A percentile compares a stretch with the other conserved stretches of the same genome.
These are phyloP conservation scores for Pilasporangium apinafurcum DNA, from an alignment of 352 stramenopile species.

Conservation along the genomic window DNA sequence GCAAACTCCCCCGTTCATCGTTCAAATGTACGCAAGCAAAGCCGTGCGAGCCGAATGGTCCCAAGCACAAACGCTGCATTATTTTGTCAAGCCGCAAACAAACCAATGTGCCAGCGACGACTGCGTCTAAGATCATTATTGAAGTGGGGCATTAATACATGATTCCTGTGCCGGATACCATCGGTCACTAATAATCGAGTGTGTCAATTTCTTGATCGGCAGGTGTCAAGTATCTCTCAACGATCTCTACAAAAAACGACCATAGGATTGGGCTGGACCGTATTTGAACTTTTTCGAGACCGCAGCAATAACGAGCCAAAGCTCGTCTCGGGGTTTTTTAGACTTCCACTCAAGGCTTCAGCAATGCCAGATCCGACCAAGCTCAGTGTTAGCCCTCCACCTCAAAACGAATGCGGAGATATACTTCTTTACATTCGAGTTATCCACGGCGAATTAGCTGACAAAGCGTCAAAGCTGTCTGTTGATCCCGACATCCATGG, in stretches of 20 bases:
- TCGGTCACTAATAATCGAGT: no score
- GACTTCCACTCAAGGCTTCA: constrained; percentile 29
- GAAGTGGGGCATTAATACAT: no score
- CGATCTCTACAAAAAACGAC: constrained; percentile 13
- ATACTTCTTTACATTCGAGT: constrained; percentile 28
- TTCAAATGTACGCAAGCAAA: constrained; percentile 32
- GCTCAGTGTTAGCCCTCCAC: constrained; percentile 8
- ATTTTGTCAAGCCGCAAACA: constrained; percentile 22
- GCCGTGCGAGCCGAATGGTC: constrained; percentile 15
- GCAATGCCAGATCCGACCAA: constrained; percentile 36
- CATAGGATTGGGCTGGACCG: constrained; percentile 40
- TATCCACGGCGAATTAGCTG: constrained; percentile 13
- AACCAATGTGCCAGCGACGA: constrained; percentile 17
- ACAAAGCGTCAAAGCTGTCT: constrained; percentile 17
- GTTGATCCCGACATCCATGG: constrained; percentile 27
- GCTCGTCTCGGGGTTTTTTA: constrained; percentile 22
- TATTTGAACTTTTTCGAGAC: constrained; percentile 22
- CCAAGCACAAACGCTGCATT: constrained; percentile 18
- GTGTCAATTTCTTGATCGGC: not conserved
- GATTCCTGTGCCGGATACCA: no score
- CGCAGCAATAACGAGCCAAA: not conserved
- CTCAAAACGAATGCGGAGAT: constrained; percentile 4
- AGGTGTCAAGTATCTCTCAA: constrained; percentile 16
- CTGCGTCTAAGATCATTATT: constrained; percentile 23
- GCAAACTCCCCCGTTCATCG: constrained; percentile 20